Percentiles rank a stretch among this genome's conserved stretches.
These are phyloP conservation scores for Mortierella sp. DNA, from an alignment of 371 early-diverging fungal species.

Conservation along the genomic window DNA sequence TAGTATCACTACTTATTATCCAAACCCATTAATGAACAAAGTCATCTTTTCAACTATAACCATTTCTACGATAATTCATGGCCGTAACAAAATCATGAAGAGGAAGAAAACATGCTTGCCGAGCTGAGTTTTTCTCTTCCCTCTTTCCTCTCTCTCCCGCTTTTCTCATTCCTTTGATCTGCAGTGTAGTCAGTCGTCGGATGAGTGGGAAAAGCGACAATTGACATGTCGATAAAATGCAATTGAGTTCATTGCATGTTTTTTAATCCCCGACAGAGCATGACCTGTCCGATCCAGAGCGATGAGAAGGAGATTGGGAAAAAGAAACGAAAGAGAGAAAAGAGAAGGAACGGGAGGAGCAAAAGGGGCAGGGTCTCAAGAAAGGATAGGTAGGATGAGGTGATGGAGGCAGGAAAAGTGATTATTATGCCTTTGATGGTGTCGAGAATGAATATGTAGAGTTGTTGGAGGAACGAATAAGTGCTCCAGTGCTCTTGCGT, in stretches of 20 bases:
- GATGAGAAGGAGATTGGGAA: neutral
- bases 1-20: neutral
- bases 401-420: neutral
- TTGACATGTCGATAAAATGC: too few relatives aligned
- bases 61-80: neutral
- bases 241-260: neutral
- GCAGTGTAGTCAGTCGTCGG: too few relatives aligned
- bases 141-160: neutral
- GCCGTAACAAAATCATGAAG: neutral
- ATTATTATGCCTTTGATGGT: too few relatives aligned
- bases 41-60: neutral
- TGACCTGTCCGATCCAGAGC: neutral
- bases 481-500: too few relatives aligned
- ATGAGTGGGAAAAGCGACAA: neutral
- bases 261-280: conserved; percentile 2
- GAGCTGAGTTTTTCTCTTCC: too few relatives aligned
- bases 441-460: too few relatives aligned
- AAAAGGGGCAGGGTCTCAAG: neutral
- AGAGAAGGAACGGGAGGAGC: neutral
- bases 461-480: too few relatives aligned
- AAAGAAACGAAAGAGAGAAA: neutral
- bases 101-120: too few relatives aligned
- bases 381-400: neutral
- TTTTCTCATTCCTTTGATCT: neutral
- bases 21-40: neutral